Base-by-base conservation (phyloP, 495 filamentous ascomycete species). In the Aspergillus bridgeri region DNA sequence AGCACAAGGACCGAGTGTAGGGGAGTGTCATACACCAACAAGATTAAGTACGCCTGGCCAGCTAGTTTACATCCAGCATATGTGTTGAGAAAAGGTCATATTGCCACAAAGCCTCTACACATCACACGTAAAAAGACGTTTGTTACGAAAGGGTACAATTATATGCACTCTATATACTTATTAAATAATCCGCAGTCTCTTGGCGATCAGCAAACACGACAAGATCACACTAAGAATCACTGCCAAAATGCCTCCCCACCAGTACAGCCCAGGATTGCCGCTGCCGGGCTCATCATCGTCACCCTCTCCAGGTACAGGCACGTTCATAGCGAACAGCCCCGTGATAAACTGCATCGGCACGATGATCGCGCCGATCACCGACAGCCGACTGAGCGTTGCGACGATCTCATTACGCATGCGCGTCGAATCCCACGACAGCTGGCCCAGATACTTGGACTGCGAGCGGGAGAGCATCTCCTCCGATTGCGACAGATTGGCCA, bases 321-420 rank as follows among this genome's bases (percentile, higher is more conserved):
- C 89, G 72, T 97, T 97, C 92, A 96, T 96, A 8, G 91, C 92
- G 67, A 96, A 96, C 48, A 96, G 76, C 72, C 91, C 90, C 6
- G 86, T 89, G 55, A 96, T 84, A 48, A 96, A 77, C 69, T 97
- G 96, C 62, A 96, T 81, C 13, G 91, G 92, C 23, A 97, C 89
- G 23, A 97, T 79, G 60, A 96, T 87, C 27, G 89, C 90, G 3
- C 88, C 92, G 48, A 96, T 75, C 17, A 96, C 80, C 7, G 92
- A 95, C 62, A 97, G 85, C 70, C 92, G 92, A 69, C 88, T 87
- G 3, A 97, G 81, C 2, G 90, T 86, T 42, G 81, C 77, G 61
- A 90, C 91, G 19, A 86, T 87, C 44, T 78, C 69, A 48, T 88
- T 90, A 3, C 89, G 89, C 69, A 89, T 86, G 18, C 82, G 79